Percentiles rank a stretch among this genome's conserved stretches.
phyloP scores from a whole-genome alignment of 768 basidiomycete genomes.

The Tephrocybe sp. region DNA sequence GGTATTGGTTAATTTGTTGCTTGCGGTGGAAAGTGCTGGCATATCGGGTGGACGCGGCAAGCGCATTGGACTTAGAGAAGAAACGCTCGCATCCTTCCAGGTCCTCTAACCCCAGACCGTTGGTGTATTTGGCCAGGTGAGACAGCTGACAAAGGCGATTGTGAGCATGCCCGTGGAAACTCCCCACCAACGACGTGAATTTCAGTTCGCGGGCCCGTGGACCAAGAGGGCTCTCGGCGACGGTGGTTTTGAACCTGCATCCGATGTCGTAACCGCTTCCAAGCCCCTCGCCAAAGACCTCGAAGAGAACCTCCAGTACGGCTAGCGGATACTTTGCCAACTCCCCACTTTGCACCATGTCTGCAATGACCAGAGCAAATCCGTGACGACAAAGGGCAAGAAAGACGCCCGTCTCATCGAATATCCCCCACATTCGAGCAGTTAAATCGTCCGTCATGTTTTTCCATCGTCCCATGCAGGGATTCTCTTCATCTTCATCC shows the following conservation, averaged over 20 bases:
- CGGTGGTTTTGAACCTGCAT: slow-evolving; percentile 20
- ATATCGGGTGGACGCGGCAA: too few relatives aligned
- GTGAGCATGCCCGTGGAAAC: slow-evolving; percentile 13
- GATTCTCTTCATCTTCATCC: slow-evolving; percentile 1
- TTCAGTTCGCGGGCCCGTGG: slow-evolving; percentile 4
- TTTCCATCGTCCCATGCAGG: slow-evolving; percentile 4
- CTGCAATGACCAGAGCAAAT: neutral
- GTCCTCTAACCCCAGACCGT: too few relatives aligned
- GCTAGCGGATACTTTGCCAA: slow-evolving; percentile 22
- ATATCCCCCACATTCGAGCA: slow-evolving; percentile 1
- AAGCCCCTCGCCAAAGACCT: slow-evolving; percentile 12
- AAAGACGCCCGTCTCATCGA: neutral
- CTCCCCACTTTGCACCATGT: neutral
- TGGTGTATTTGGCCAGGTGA: slow-evolving; percentile 18
- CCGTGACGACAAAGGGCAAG: neutral
- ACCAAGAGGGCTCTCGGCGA: slow-evolving; percentile 17
- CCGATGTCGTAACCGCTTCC: slow-evolving; percentile 21
- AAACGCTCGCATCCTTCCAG: too few relatives aligned
- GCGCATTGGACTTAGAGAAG: too few relatives aligned
- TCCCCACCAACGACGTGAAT: slow-evolving; percentile 11
- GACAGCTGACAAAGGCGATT: slow-evolving; percentile 20
- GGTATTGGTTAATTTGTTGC: too few relatives aligned
- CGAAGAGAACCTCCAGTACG: slow-evolving; percentile 14
- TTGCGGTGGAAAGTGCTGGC: too few relatives aligned
- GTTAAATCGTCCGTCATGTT: slow-evolving; percentile 3